phyloP scores from a whole-genome alignment of 2,329 filamentous ascomycete species.

The Pseudogymnoascus sp. region DNA sequence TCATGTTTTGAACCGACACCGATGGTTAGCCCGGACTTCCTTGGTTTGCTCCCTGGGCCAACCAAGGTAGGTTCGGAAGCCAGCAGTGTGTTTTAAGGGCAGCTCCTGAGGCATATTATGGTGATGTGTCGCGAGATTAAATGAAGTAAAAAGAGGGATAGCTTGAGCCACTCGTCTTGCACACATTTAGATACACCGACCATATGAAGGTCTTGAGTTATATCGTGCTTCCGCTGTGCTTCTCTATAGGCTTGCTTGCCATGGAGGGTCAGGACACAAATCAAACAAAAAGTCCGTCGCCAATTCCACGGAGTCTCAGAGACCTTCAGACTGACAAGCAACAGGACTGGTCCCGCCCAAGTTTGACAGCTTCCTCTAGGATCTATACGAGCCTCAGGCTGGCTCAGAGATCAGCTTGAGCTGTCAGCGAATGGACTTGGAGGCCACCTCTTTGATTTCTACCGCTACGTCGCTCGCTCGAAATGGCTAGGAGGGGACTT shows the following conservation, averaged over 20 bases:
- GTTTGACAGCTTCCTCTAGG: slow-evolving; percentile 26
- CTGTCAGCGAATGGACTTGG: slow-evolving; percentile 41
- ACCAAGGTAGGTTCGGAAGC: too few species aligned
- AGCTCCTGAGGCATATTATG: neutral
- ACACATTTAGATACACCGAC: neutral
- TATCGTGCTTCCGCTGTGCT: neutral
- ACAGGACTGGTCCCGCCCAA: neutral
- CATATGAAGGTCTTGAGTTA: neutral
- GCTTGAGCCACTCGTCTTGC: neutral
- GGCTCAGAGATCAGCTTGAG: slow-evolving; percentile 40
- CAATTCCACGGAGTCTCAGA: neutral
- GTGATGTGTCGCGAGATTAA: neutral
- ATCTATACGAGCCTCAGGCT: slow-evolving; percentile 40
- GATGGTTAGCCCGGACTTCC: too few species aligned
- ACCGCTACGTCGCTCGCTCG: slow-evolving; percentile 44
- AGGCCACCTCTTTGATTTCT: slow-evolving; percentile 47
- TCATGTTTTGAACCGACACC: too few species aligned
- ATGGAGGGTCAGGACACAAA: neutral
- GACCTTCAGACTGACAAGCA: neutral
- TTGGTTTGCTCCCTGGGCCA: too few species aligned
- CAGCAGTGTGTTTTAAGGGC: too few species aligned
- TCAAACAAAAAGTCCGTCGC: neutral
- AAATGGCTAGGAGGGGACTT: slow-evolving; percentile 44
- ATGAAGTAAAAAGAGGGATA: neutral
- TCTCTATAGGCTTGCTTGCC: neutral